phyloP scores from a whole-genome alignment of 2,329 filamentous ascomycete species.

The Trichophyton schoenleinii region DNA sequence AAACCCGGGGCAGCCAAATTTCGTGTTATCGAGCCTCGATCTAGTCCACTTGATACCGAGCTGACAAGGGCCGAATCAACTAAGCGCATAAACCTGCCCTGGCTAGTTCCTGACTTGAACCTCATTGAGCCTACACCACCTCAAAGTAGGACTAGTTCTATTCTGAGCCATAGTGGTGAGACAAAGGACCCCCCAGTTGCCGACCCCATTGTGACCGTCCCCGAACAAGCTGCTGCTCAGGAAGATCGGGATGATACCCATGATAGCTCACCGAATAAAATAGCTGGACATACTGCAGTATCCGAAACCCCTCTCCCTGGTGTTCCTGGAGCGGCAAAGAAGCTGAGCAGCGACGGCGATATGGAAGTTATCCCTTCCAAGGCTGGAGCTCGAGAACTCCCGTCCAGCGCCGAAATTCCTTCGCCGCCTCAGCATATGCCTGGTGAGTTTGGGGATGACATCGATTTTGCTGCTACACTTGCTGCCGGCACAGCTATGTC shows the following conservation, averaged over 20 bases:
- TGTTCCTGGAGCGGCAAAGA: not conserved
- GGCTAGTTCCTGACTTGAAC: conserved; percentile 42
- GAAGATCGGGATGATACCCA: conserved; percentile 1
- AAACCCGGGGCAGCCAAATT: not conserved
- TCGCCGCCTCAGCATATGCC: conserved; percentile 1
- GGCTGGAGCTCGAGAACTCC: too few species aligned
- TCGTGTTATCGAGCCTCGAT: not conserved
- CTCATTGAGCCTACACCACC: conserved; percentile 48
- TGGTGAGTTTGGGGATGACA: conserved; percentile 46
- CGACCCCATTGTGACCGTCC: not conserved
- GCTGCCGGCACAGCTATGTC: conserved; percentile 56
- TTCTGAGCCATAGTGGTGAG: conserved; percentile 17
- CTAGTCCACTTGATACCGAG: not conserved
- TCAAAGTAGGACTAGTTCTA: conserved; percentile 33
- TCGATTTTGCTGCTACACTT: conserved; percentile 56
- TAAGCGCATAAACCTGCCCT: conserved; percentile 22
- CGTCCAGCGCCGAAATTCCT: not conserved
- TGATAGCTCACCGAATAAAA: not conserved
- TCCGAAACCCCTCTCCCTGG: not conserved
- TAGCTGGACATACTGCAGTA: not conserved
- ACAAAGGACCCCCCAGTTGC: not conserved
- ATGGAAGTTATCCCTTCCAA: not conserved
- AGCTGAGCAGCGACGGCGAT: not conserved
- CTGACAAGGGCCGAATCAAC: not conserved
- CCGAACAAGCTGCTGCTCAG: not conserved